A percentile compares a stretch with the other conserved stretches of the same genome.
Evolutionary conservation across 1,284 basidiomycete genomes (phyloP).

Genomic region (Austroboletus novae-zelandiae): DNA sequence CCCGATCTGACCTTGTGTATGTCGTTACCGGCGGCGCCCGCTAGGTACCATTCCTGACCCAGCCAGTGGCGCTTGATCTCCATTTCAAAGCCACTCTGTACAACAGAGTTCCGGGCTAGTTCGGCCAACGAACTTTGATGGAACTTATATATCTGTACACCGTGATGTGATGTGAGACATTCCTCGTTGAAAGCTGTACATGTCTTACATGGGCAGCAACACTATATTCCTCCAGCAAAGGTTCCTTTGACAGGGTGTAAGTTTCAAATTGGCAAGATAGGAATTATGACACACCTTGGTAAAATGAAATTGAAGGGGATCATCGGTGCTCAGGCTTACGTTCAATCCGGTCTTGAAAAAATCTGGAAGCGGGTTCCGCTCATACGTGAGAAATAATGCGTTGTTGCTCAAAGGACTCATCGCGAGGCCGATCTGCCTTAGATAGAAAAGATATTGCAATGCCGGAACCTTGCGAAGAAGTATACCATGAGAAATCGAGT

Average conservation of each 20-base stretch:
- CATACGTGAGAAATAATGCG: constrained; percentile 94
- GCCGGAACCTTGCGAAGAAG: constrained; percentile 96
- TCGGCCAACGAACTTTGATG: constrained; percentile 85
- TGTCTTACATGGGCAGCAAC: constrained; percentile 87
- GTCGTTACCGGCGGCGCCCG: constrained; percentile 86
- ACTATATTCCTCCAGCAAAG: constrained; percentile 94
- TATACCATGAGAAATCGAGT: constrained; percentile 99
- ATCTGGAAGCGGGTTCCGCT: constrained; percentile 95
- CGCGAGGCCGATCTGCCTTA: constrained; percentile 95
- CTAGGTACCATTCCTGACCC: constrained; percentile 86
- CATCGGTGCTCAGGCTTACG: constrained; percentile 95
- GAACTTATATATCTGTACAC: constrained; percentile 81
- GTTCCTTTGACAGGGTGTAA: constrained; percentile 59
- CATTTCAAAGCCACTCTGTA: constrained; percentile 99
- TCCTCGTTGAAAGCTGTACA: constrained; percentile 1
- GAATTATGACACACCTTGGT: constrained; percentile 64
- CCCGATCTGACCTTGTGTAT: constrained; percentile 73
- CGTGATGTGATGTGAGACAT: constrained; percentile 4
- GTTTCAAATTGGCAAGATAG: neutral
- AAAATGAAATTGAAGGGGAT: constrained; percentile 94
- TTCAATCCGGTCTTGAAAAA: constrained; percentile 98
- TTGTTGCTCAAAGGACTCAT: constrained; percentile 99
- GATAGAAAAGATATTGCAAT: constrained; percentile 90
- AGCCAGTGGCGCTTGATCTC: constrained; percentile 98
- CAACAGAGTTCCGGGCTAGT: constrained; percentile 92